Base-by-base conservation (phyloP, 192 early-diverging fungal species). In the Thoreauomyces humboldtii region DNA sequence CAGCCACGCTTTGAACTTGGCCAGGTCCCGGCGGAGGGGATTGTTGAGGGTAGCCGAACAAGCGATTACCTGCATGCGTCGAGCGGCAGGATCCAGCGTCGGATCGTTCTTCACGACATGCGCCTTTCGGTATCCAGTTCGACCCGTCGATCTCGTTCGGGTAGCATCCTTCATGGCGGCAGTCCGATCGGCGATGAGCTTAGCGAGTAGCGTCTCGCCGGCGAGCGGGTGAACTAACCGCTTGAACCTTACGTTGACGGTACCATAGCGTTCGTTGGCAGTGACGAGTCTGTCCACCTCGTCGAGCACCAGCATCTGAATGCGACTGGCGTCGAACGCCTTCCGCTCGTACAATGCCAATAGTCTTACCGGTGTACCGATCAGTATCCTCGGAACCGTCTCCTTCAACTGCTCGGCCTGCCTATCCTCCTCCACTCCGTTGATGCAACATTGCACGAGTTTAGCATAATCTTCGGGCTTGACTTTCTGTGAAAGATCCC, bases 41-140 rank as follows among this genome's bases (percentile, higher is more conserved):
- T 81, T 76, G 68, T 92, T 92, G 38, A 92, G 61, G 7, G 90
- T 92, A 5, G 90, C 90, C 0, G 87, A 89, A 12, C 81, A 78
- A 0, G 82, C 68, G 17, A 92, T 63, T 6, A 89, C 56, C 42
- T 89, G 88, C 12, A 75, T 44, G 6, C 67, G 22, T 27, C 29
- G 36, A 2, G 25, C 27, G 34, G 54, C 4, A 1, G 64, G 53
- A 33, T 55, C 57, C 50, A 52, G 5, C 9, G 11, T 9, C 11
- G n/a, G 11, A 12, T 41, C 11, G 11, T 41, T 41, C 15, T 29
- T 52, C 5, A 29, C 50, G 25, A 15, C 19, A n/a, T n/a, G n/a
- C n/a, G n/a, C n/a, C n/a, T n/a, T n/a, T n/a, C n/a, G n/a, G n/a
- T n/a, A n/a, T n/a, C n/a, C n/a, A n/a, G n/a, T n/a, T 29, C 50